Percentiles rank a stretch among this genome's conserved stretches.
phyloP scores from a whole-genome alignment of 345 rosid genomes.

The Lagerstroemia speciosa region DNA sequence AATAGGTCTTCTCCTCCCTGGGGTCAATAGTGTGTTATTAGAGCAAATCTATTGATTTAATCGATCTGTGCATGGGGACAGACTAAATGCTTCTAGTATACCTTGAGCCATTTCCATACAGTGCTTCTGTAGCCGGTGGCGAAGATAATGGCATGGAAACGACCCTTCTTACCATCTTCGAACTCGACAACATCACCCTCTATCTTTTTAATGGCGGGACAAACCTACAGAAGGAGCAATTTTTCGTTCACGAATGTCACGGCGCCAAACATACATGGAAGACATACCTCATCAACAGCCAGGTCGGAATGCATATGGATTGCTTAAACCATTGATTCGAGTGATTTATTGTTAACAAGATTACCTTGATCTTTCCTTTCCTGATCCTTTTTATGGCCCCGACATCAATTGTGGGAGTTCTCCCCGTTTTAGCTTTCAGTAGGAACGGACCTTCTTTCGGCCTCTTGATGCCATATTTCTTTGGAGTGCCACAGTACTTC shows the following conservation, averaged over 20 bases:
- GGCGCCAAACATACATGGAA: too few species aligned
- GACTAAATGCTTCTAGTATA: too few species aligned
- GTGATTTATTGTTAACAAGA: too few species aligned
- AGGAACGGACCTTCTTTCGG: conserved; percentile 33
- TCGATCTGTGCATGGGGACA: too few species aligned
- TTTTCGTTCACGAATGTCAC: too few species aligned
- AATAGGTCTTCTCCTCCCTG: conserved; percentile 28
- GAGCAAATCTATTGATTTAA: not conserved
- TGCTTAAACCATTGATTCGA: too few species aligned
- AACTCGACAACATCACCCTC: conserved; percentile 22
- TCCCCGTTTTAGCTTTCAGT: conserved; percentile 22
- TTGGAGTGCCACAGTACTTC: not conserved
- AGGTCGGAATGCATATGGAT: too few species aligned
- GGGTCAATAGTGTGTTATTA: not conserved
- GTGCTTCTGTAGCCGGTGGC: conserved; percentile 56
- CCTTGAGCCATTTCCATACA: conserved; percentile 46
- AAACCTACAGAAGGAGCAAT: conserved; percentile 16
- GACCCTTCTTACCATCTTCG: conserved; percentile 13
- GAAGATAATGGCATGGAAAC: conserved; percentile 38
- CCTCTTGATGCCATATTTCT: conserved; percentile 32
- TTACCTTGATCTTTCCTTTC: conserved; percentile 28
- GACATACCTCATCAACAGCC: too few species aligned
- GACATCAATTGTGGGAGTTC: conserved; percentile 43
- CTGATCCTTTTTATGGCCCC: conserved; percentile 29
- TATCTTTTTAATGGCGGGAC: conserved; percentile 23